These are phyloP conservation scores for Kurtzmaniella natalensis DNA, from an alignment of 1,139 yeast genomes.

Conservation along the genomic window DNA sequence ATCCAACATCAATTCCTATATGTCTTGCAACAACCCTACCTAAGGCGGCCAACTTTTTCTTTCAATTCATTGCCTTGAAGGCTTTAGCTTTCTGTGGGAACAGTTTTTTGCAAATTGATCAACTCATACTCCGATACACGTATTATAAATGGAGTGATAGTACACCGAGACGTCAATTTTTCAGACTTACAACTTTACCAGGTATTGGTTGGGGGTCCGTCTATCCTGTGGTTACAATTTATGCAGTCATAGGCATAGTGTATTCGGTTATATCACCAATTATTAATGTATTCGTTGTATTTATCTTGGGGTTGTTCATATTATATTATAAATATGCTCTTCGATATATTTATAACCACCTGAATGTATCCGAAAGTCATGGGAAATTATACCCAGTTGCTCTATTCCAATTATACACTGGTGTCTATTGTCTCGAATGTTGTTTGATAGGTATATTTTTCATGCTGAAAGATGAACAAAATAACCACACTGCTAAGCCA, in stretches of 20 bases:
- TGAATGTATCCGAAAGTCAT: constrained; percentile 56
- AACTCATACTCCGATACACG: constrained; percentile 37
- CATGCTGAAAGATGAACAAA: constrained; percentile 45
- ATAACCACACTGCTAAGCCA: constrained; percentile 24
- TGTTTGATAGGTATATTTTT: constrained; percentile 74
- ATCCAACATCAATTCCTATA: constrained; percentile 69
- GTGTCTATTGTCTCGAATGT: constrained; percentile 74
- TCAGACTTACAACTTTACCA: constrained; percentile 39
- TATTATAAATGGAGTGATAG: constrained; percentile 34
- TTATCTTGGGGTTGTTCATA: constrained; percentile 54
- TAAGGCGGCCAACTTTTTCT: constrained; percentile 76
- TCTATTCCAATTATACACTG: constrained; percentile 68
- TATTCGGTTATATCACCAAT: constrained; percentile 78
- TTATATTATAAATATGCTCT: constrained; percentile 68
- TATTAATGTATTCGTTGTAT: constrained; percentile 57
- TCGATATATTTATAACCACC: constrained; percentile 47
- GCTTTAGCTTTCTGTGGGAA: constrained; percentile 73
- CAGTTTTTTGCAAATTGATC: constrained; percentile 53
- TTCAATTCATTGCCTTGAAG: constrained; percentile 66
- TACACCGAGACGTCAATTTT: constrained; percentile 59
- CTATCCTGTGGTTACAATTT: constrained; percentile 71
- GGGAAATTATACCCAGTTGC: constrained; percentile 75
- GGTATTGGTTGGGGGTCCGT: constrained; percentile 69
- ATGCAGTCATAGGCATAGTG: constrained; percentile 72
- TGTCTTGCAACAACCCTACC: constrained; percentile 73